Base-by-base conservation (phyloP, 305 asterid species). In the Plantago coronopus region DNA sequence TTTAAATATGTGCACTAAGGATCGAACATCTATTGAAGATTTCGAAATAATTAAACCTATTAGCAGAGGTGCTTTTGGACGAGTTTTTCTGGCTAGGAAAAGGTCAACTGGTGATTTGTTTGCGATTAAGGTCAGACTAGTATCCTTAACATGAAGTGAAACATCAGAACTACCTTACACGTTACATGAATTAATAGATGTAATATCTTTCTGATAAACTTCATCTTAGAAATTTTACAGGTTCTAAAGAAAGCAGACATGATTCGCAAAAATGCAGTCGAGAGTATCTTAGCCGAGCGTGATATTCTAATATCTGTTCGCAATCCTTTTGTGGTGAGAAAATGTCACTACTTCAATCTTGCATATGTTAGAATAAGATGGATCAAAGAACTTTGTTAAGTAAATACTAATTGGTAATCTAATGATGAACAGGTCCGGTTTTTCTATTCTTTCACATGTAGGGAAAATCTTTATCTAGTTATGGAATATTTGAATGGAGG, bases 401-500 rank as follows among this genome's bases (percentile, higher is more conserved):
- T 44, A 62, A 57, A 72, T 67, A 75, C 89, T 86, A 76, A 88
- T 73, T 63, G 65, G 69, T 65, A 49, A 65, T 79, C 78, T 79
- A 68, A 79, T 55, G 59, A 77, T 82, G 87, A 84, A 85, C 99
- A 94, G 99, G 99, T 94, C 76, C 91, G 97, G 21, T 94, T 94
- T 87, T 94, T 89, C 89, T 94, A 94, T 86, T 94, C 99, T 76
- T 94, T 94, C 89, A 94, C 99, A 48, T 94, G 99, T 83, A 83
- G 97, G 91, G 99, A 94, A 70, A 94, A 94, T 82, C 97, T 94
- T 67, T 94, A 94, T 74, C 77, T 94, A 79, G 99, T 94, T 59
- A 94, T 94, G 99, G 99, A 94, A 78, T 94, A 94, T 72, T 79
- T 94, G 77, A 94, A 94, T 74, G 99, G 99, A 66, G 99, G 99